Evolutionary conservation across 208 protist species (phyloP).

Genomic region (Sergeia podlipaevii): DNA sequence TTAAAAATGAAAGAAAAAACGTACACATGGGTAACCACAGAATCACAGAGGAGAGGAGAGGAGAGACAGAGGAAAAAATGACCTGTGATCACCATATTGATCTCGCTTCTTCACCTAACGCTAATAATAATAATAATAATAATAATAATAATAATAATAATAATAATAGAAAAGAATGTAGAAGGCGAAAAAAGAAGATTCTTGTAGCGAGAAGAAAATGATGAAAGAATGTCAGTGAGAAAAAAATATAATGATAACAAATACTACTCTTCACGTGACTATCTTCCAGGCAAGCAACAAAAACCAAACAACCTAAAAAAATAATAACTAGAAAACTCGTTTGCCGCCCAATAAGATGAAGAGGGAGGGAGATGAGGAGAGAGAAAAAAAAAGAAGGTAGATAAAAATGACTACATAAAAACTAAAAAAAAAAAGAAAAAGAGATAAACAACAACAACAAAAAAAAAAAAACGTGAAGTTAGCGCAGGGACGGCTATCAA

Average conservation of each 20-base stretch:
- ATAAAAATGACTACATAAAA: conserved; percentile 7
- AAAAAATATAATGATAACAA: conserved; percentile 7
- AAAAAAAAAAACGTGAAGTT: conserved; percentile 2
- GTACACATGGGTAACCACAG: too few relatives aligned
- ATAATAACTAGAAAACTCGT: too few relatives aligned
- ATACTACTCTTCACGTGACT: too few relatives aligned
- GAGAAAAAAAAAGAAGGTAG: neutral
- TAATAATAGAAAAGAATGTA: neutral
- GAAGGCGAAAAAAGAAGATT: conserved; percentile 1
- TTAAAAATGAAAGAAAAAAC: too few relatives aligned
- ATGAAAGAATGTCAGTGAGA: too few relatives aligned
- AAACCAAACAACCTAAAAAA: too few relatives aligned
- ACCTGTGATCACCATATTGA: too few relatives aligned
- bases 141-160: neutral
- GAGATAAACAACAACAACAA: conserved; percentile 4
- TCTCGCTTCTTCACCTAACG: too few relatives aligned
- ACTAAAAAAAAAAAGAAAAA: conserved; percentile 1
- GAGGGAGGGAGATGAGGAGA: neutral
- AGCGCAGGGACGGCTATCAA: too few relatives aligned
- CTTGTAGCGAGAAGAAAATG: conserved; percentile 6
- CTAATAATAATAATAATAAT: too few relatives aligned
- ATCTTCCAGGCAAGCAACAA: too few relatives aligned
- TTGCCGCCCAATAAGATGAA: too few relatives aligned
- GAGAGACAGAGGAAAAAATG: neutral
- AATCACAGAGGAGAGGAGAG: conserved; percentile 1